These are phyloP conservation scores for Setaria viridis DNA, from an alignment of 202 grass and related monocot species.

Conservation along the genomic window DNA sequence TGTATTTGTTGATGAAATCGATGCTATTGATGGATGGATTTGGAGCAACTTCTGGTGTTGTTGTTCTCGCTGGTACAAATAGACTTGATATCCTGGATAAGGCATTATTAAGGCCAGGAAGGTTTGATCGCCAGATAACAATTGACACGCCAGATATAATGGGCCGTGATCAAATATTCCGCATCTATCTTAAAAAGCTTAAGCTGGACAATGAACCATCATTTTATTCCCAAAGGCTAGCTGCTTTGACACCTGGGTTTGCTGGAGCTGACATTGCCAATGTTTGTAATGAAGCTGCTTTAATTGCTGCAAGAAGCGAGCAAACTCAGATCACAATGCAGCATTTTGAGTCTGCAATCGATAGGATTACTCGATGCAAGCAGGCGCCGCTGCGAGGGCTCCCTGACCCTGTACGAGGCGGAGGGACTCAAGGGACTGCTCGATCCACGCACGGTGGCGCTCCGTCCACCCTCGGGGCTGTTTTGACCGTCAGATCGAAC, in stretches of 20 bases:
- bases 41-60: conserved; percentile 71
- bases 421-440: too few relatives aligned
- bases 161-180: conserved; percentile 95
- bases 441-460: too few relatives aligned
- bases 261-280: conserved; percentile 99
- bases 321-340: conserved; percentile 79
- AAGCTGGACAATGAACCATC: conserved; percentile 86
- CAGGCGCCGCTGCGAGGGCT: too few relatives aligned
- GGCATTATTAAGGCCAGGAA: conserved; percentile 89
- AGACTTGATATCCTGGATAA: conserved; percentile 95
- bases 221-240: conserved; percentile 94
- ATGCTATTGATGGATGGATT: conserved; percentile 95
- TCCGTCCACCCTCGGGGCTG: too few relatives aligned
- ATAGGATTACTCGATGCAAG: conserved; percentile 59
- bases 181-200: conserved; percentile 93
- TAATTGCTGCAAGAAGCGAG: conserved; percentile 83
- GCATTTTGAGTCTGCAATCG: conserved; percentile 96
- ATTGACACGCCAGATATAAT: conserved; percentile 98
- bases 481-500: too few relatives aligned
- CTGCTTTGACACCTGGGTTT: conserved; percentile 95
- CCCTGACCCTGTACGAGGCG: too few relatives aligned
- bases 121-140: conserved; percentile 96
- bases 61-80: conserved; percentile 92
- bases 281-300: conserved; percentile 97
- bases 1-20: conserved; percentile 88